Evolutionary conservation across 805 yeast species (phyloP).

Genomic region (Lipomyces chichibuensis): DNA sequence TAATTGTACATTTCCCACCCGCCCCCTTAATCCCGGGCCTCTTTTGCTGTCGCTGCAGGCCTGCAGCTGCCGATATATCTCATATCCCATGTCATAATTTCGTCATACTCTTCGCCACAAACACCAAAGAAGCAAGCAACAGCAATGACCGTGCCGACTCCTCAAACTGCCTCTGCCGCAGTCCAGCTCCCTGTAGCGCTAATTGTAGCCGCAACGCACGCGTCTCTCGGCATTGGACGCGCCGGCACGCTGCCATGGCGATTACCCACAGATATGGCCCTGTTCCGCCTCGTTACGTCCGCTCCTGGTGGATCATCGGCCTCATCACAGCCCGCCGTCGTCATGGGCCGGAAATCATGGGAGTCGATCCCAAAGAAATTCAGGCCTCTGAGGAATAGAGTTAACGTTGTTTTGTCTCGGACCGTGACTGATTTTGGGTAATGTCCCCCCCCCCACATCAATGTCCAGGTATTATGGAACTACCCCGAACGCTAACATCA

Average conservation of each 20-base stretch:
- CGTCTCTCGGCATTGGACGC: conserved; percentile 81
- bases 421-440: conserved; percentile 34
- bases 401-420: conserved; percentile 76
- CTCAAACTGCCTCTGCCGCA: conserved; percentile 5
- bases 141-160: neutral
- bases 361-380: conserved; percentile 84
- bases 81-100: too few species aligned
- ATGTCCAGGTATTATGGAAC: too few species aligned
- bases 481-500: neutral
- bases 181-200: conserved; percentile 49
- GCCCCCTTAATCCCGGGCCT: too few species aligned
- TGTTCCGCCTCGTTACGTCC: conserved; percentile 75
- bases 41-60: too few species aligned
- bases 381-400: conserved; percentile 76
- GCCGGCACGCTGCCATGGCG: conserved; percentile 88
- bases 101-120: neutral
- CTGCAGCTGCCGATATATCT: too few species aligned
- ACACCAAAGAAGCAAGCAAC: neutral
- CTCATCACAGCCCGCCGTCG: conserved; percentile 64
- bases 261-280: conserved; percentile 79
- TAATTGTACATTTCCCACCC: too few species aligned
- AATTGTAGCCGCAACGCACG: conserved; percentile 84
- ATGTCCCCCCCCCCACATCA: neutral
- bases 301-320: conserved; percentile 43
- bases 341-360: conserved; percentile 98